Conservation (phyloP, 2,329 filamentous ascomycete species). For the Macrophomina phaseolina region DNA sequence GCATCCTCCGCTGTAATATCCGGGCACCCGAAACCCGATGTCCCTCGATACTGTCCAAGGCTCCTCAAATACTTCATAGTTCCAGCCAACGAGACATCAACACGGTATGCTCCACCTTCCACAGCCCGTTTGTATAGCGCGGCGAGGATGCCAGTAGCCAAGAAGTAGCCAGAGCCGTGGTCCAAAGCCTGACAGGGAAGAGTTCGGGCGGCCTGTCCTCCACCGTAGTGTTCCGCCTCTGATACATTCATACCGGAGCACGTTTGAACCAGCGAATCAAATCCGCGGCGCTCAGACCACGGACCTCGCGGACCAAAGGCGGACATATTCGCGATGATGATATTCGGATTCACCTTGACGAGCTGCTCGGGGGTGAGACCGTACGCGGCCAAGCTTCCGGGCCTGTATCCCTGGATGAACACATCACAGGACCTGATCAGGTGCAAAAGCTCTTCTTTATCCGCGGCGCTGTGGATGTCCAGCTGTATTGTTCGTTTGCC, state of each 20-base stretch:
- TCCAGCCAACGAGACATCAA: constrained; percentile 62
- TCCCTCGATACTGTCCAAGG: constrained; percentile 57
- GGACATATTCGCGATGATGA: constrained; percentile 60
- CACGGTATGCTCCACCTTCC: constrained; percentile 56
- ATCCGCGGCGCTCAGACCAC: constrained; percentile 56
- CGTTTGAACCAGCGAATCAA: constrained; percentile 63
- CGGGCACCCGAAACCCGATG: constrained; percentile 50
- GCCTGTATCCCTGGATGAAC: constrained; percentile 57
- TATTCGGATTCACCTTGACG: constrained; percentile 46
- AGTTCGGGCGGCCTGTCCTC: constrained; percentile 44
- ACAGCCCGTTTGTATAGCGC: constrained; percentile 56
- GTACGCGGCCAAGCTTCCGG: constrained; percentile 45
- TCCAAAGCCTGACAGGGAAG: constrained; percentile 64
- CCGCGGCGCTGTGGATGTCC: constrained; percentile 40
- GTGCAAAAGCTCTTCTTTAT: background rate
- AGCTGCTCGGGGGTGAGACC: constrained; percentile 51
- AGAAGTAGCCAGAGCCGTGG: constrained; percentile 61
- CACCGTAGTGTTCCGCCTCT: constrained; percentile 56
- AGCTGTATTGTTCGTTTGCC: constrained; percentile 57
- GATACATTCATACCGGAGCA: constrained; percentile 62
- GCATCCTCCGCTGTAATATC: constrained; percentile 43
- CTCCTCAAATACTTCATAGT: constrained; percentile 63
- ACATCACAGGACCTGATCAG: constrained; percentile 58
- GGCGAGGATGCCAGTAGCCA: constrained; percentile 59
- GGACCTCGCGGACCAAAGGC: constrained; percentile 59